Percentiles rank a stretch among this genome's conserved stretches.
Conservation (phyloP, 331 rosid species). For the Rosa hybrid region DNA sequence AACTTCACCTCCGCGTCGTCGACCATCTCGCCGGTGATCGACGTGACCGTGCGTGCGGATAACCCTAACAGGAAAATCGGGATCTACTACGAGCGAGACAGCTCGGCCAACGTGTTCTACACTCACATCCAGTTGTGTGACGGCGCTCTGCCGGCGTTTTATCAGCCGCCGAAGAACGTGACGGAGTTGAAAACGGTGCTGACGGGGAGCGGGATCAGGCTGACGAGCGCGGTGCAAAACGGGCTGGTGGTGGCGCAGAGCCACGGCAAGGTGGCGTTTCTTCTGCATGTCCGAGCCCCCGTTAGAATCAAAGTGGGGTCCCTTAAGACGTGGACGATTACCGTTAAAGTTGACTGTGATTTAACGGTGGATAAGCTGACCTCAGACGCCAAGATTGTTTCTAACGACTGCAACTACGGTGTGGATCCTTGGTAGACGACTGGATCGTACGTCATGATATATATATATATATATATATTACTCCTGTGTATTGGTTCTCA, state of each 20-base stretch:
- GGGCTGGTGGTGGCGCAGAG: constrained; percentile 35
- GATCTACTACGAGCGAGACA: constrained; percentile 53
- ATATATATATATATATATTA: too few relatives aligned
- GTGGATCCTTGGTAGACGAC: constrained; percentile 40
- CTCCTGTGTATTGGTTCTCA: not conserved
- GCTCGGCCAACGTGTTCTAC: constrained; percentile 47
- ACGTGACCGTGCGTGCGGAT: constrained; percentile 44
- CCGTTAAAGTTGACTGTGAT: constrained; percentile 55
- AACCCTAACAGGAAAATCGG: constrained; percentile 73
- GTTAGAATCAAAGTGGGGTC: constrained; percentile 57
- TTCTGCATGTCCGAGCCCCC: constrained; percentile 46
- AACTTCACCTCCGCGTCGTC: constrained; percentile 30
- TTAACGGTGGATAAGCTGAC: constrained; percentile 52
- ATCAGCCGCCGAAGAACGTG: constrained; percentile 63
- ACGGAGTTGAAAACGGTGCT: constrained; percentile 52
- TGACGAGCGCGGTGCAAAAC: constrained; percentile 26
- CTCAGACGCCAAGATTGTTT: constrained; percentile 49
- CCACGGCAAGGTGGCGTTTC: constrained; percentile 49
- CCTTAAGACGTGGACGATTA: constrained; percentile 60
- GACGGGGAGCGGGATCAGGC: constrained; percentile 39
- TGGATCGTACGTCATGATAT: too few relatives aligned
- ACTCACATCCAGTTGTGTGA: constrained; percentile 39
- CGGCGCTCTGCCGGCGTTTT: constrained; percentile 62
- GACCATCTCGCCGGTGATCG: constrained; percentile 51
- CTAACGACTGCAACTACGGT: constrained; percentile 45